Conservation (phyloP, 169 alveolate genomes). For the Eimeria falciformis region DNA sequence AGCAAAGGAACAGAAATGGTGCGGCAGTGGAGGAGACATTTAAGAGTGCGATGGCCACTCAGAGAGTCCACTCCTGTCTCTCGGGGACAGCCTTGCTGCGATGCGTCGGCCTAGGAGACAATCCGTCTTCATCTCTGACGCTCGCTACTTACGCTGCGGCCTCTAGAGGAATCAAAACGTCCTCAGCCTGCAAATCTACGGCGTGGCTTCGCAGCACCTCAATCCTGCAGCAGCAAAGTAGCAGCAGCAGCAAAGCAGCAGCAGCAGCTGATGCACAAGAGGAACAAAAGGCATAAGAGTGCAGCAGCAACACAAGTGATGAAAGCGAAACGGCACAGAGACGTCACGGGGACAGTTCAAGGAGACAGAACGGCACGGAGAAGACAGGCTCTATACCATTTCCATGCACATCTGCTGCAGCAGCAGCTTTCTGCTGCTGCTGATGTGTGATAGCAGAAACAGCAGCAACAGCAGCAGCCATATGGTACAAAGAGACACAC, state of each 20-base stretch:
- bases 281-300: too few relatives aligned
- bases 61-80: too few relatives aligned
- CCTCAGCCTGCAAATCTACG: constrained; percentile 26
- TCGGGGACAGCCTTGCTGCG: too few relatives aligned
- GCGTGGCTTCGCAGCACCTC: constrained; percentile 59
- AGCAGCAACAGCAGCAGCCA: constrained; percentile 28
- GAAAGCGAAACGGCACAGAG: background rate
- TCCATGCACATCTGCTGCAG: too few relatives aligned
- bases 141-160: background rate
- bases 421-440: too few relatives aligned
- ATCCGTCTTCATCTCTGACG: too few relatives aligned
- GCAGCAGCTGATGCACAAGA: constrained; percentile 41
- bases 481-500: background rate
- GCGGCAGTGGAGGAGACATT: background rate
- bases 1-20: background rate
- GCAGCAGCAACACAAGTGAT: constrained; percentile 17
- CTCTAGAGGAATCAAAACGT: constrained; percentile 23
- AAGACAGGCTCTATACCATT: too few relatives aligned
- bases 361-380: too few relatives aligned
- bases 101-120: too few relatives aligned
- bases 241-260: constrained; percentile 30
- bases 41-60: background rate
- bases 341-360: too few relatives aligned
- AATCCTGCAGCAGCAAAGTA: constrained; percentile 62
- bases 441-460: too few relatives aligned